phyloP scores from a whole-genome alignment of 495 filamentous ascomycete genomes.

The Geoglossum glabrum region DNA sequence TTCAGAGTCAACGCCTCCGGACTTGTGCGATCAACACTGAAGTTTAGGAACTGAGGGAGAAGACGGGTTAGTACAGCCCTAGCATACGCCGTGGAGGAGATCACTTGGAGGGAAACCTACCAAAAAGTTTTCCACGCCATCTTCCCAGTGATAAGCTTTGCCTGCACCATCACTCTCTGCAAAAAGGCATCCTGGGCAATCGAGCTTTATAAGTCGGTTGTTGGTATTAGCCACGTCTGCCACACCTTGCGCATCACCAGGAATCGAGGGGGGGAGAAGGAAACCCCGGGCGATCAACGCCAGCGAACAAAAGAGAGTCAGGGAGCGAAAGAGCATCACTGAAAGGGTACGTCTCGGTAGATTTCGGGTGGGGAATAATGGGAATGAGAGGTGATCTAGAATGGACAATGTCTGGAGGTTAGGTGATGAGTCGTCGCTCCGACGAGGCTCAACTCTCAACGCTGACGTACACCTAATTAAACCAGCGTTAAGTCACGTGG shows the following conservation, averaged over 20 bases:
- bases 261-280: slow-evolving; percentile 1
- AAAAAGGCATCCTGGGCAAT: slow-evolving; percentile 5
- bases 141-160: neutral
- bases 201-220: slow-evolving; percentile 2
- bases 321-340: neutral
- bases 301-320: neutral
- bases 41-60: slow-evolving; percentile 2
- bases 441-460: too few species aligned
- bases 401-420: neutral
- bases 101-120: neutral
- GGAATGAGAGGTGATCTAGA: neutral
- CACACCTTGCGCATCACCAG: neutral
- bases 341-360: neutral
- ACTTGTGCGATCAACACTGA: neutral
- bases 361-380: neutral
- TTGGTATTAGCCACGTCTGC: neutral
- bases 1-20: slow-evolving; percentile 2
- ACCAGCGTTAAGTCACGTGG: neutral
- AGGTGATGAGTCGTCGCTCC: neutral
- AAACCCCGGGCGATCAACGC: slow-evolving; percentile 3
- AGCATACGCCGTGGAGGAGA: neutral
- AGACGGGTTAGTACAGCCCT: neutral
- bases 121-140: slow-evolving; percentile 3
- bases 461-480: neutral
- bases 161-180: neutral